Base-by-base conservation (phyloP, 208 protist species). In the Crithidia brevicula region DNA sequence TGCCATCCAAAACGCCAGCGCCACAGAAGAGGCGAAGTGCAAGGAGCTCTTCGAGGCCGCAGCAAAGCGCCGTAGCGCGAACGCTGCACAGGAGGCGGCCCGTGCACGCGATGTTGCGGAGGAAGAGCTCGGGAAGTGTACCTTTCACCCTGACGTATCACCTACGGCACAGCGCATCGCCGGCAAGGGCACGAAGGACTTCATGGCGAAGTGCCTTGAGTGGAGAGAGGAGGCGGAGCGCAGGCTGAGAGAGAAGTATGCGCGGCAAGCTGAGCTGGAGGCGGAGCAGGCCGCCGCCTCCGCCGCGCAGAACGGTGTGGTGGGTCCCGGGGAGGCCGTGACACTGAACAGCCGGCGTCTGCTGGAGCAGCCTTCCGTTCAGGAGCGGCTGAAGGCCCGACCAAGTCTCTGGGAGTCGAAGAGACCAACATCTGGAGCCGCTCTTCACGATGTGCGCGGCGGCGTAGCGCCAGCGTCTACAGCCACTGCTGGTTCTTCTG, bases 171-270 rank as follows among this genome's bases (percentile, higher is more conserved):
- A 65, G 57, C 43, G 52, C 50, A 11, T 77, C 28, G 46, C 70
- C 16, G 57, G 60, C 2, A 92, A 88, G 46, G 83, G 83, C 11
- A 61, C 68, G 15, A 65, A 70, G 23, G 60, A 72, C 15, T 94
- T 91, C 62, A 83, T 89, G 77, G 70, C 83, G 43, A 82, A 72
- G 58, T 89, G 83, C 38, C 23, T 89, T 10, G 77, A 81, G 69
- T 94, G 88, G 83, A 64, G 76, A 51, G 67, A 83, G 49, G 67
- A 77, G 60, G 52, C 52, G 50, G 59, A 43, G 4, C 38, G 49
- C 13, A 67, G 79, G 18, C 67, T 85, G 28, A 43, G 40, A 25
- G 74, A 76, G 30, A 88, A 81, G 66, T 79, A 72, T 16, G 71
- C 47, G 28, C 77, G 65, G 22, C 64, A 84, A 31, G 71, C 56